Base-by-base conservation (phyloP, 371 early-diverging fungal genomes). In the Syncephalastrum sp. region DNA sequence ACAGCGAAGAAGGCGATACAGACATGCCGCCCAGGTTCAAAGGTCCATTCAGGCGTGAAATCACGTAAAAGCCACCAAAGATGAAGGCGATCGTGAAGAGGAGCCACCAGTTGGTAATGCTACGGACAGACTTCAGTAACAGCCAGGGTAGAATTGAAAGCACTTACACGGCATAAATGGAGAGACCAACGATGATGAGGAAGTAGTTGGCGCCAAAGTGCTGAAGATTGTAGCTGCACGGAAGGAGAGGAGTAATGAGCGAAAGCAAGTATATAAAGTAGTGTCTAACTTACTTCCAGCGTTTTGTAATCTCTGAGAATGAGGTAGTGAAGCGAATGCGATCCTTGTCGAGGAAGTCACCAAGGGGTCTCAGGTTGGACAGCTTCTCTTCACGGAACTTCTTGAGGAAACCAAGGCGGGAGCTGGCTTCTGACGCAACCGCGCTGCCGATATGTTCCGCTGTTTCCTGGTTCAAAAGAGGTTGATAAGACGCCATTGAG, bases 161-260 rank as follows among this genome's bases (percentile, higher is more conserved):
- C n/a, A 76, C 80, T 64, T 82, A 87, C 87, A 88, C 50, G 23
- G 81, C 79, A 72, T 87, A 88, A 49, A 83, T 72, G 15, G 81
- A 65, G 44, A 88, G 68, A 24, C 67, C 75, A 16, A 84, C 43
- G 53, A 87, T 63, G 45, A 88, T 78, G 54, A 88, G 33, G 27
- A 83, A 67, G 56, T 88, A 88, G 68, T 88, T 88, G 61, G 82
- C 78, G 50, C 83, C 85, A 63, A 82, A 86, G 48, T 86, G 80
- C 48, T 69, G 72, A 47, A 86, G 60, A 61, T 86, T 88, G 54
- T 83, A 83, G 64, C 84, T 84, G 12, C 50, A 47, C 38, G 38
- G 15, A 60, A 3, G 50, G 25, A 43, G 23, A 21, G 24, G n/a
- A 50, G 27, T 8, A 47, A 15, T 12, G 14, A 48, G 38, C 19